Conservation (phyloP, 2,329 filamentous ascomycete genomes). For the Fusarium torulosum region DNA sequence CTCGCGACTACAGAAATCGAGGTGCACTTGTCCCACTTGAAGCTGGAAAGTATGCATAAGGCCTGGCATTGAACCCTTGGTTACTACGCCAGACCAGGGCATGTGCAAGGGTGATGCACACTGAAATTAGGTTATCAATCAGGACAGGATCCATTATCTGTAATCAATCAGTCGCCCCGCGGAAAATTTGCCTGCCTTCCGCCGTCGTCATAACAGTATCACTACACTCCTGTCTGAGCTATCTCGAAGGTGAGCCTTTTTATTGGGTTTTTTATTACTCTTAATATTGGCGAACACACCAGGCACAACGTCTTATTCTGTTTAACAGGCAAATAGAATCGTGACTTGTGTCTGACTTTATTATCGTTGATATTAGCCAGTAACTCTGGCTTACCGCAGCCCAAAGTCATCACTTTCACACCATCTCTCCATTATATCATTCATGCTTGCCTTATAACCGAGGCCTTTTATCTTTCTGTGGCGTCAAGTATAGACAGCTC, state of each 20-base stretch:
- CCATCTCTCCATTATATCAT: neutral
- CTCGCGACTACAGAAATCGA: neutral
- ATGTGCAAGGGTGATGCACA: slow-evolving; percentile 19
- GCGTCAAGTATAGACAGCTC: neutral
- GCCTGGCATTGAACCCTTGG: neutral
- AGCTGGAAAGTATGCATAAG: slow-evolving; percentile 12
- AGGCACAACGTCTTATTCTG: neutral
- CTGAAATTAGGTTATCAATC: slow-evolving; percentile 48
- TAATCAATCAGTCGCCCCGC: slow-evolving; percentile 36
- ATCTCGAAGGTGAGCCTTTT: neutral
- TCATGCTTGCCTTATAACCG: no score
- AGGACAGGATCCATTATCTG: slow-evolving; percentile 29
- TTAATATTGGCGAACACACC: neutral
- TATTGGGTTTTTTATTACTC: neutral
- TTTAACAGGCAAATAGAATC: neutral
- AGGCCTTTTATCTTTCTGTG: no score
- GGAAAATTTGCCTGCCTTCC: neutral
- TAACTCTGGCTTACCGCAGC: neutral
- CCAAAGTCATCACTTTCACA: slow-evolving; percentile 7
- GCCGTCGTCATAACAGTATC: neutral
- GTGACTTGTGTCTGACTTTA: neutral
- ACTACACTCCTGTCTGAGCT: neutral
- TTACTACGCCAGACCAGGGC: slow-evolving; percentile 11
- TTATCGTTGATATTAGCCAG: slow-evolving; percentile 5
- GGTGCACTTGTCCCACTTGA: neutral